Conservation (phyloP, 306 rosid genomes). For the Quercus wislizeni region DNA sequence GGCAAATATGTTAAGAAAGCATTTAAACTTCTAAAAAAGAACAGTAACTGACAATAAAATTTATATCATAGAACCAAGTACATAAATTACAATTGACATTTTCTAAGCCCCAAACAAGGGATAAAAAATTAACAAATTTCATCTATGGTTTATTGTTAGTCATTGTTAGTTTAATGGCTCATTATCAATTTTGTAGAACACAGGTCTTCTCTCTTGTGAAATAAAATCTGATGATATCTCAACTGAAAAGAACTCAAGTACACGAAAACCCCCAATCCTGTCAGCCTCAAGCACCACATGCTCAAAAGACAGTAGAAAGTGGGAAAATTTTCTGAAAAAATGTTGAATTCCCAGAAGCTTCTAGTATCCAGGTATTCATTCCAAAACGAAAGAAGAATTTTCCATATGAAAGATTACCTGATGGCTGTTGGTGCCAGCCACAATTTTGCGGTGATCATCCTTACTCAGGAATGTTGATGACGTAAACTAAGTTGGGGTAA, state of each 20-base stretch:
- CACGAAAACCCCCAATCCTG: neutral
- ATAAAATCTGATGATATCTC: no score
- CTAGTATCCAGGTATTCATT: neutral
- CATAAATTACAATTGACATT: neutral
- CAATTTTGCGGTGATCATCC: constrained; percentile 87
- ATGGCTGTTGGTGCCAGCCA: constrained; percentile 81
- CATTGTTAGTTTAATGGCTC: neutral
- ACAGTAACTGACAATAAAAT: neutral
- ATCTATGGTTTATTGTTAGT: neutral
- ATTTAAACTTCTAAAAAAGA: neutral
- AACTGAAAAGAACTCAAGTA: neutral
- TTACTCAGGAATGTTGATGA: constrained; percentile 68
- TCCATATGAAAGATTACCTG: constrained; percentile 47
- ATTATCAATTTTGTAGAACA: neutral
- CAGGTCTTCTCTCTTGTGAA: no score
- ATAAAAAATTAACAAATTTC: neutral
- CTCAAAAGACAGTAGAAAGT: neutral
- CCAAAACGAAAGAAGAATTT: constrained; percentile 8
- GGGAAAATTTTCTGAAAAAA: neutral
- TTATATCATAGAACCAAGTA: neutral
- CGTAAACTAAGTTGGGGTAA: constrained; percentile 90
- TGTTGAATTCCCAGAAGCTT: neutral
- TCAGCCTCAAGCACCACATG: no score
- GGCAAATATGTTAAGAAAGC: neutral
- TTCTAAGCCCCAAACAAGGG: no score